Percentiles rank a stretch among this genome's conserved stretches.
phyloP scores from a whole-genome alignment of 1,284 basidiomycete genomes.

The Tylopilus sp. region DNA sequence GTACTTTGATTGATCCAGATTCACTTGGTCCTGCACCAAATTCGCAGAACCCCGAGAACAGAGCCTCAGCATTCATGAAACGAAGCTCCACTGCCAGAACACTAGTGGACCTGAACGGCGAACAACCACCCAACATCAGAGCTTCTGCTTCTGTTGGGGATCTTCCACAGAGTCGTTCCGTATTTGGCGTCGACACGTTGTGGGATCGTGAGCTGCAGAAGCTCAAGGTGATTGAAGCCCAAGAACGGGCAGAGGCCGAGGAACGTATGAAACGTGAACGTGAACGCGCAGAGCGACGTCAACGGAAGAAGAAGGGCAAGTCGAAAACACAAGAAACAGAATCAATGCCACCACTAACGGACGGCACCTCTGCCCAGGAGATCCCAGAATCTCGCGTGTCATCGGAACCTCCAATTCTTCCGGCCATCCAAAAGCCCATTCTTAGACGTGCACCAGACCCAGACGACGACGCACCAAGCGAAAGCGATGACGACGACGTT shows the following conservation, averaged over 20 bases:
- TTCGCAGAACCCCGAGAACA: conserved; percentile 27
- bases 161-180: conserved; percentile 65
- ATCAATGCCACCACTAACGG: conserved; percentile 22
- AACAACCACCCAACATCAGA: conserved; percentile 39
- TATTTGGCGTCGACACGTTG: conserved; percentile 85
- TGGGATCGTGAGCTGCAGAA: conserved; percentile 86
- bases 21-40: conserved; percentile 54
- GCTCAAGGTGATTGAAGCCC: conserved; percentile 75
- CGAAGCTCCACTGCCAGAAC: conserved; percentile 67
- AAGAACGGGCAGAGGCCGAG: conserved; percentile 66
- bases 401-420: conserved; percentile 65
- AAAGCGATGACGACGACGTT: conserved; percentile 60
- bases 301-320: conserved; percentile 56
- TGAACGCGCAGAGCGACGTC: conserved; percentile 52
- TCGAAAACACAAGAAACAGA: conserved; percentile 56
- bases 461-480: conserved; percentile 58
- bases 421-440: conserved; percentile 61
- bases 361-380: conserved; percentile 19
- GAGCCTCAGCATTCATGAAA: conserved; percentile 51
- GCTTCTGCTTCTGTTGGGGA: conserved; percentile 44
- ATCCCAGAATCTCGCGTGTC: conserved; percentile 45
- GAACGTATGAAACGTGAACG: conserved; percentile 56
- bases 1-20: conserved; percentile 79
- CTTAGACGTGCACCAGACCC: conserved; percentile 57
- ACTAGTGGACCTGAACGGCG: conserved; percentile 66